Base-by-base conservation (phyloP, 331 rosid genomes). In the Dryas integrifolia region DNA sequence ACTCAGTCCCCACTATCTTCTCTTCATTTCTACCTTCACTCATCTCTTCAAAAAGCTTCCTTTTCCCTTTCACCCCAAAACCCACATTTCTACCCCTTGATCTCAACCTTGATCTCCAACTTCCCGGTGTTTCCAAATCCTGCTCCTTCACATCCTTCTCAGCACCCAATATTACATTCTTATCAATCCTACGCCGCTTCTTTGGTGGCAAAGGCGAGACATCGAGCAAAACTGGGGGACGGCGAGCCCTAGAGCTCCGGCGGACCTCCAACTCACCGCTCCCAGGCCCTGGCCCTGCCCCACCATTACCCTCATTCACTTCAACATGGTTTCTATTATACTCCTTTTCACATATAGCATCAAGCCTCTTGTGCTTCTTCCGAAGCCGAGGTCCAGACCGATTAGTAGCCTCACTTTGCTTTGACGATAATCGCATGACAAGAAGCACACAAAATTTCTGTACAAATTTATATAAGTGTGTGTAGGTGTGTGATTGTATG, bases 301-400 rank as follows among this genome's bases (percentile, higher is more conserved):
- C 74, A 57, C 70, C 78, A 30, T 41, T 51, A 47, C 77, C 87
- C 75, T 67, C 94, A 80, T 79, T 84, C 43, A 71, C 50, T 45
- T 87, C 94, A 49, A 70, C 83, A 76, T 86, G 98, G 83, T 89
- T 84, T 39, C 90, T 59, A 44, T 75, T 89, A 77, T 87, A 89
- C 89, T 88, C 96, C 7, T 79, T 80, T 55, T 95, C 96, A 39
- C 92, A 86, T 72, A 95, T 95, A 59, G 97, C 97, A 76, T 95
- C 96, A 44, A 95, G 87, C 83, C 89, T 89, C 92, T 94, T 94
- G 62, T 84, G 92, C 91, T 91, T 95, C 93, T 84, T 94, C 86
- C 89, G 80, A 71, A 81, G 83, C 91, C 88, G 75, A 65, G 62
- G 83, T 69, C 88, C 88, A 64, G 89, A 87, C 82, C 80, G 81